These are phyloP conservation scores for Aspergillus sp. DNA, from an alignment of 2,329 filamentous ascomycete species.

Conservation along the genomic window DNA sequence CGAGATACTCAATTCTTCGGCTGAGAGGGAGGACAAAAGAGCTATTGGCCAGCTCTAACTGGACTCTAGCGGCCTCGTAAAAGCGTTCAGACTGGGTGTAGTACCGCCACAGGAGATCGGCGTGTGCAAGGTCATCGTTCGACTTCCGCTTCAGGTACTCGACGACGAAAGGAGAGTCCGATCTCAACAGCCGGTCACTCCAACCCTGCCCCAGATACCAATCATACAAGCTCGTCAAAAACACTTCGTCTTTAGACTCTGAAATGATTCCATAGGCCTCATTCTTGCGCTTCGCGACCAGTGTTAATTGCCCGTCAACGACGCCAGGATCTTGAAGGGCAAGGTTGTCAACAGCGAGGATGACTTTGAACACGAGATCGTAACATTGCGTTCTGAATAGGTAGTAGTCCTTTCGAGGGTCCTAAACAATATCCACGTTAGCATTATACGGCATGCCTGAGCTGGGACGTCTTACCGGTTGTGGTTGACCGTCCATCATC, in stretches of 20 bases:
- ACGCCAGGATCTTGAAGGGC: conserved; percentile 68
- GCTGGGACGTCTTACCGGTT: conserved; percentile 40
- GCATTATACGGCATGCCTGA: background rate
- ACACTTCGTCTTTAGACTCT: conserved; percentile 84
- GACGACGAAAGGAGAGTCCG: conserved; percentile 81
- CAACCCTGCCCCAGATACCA: conserved; percentile 90
- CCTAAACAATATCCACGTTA: conserved; percentile 41
- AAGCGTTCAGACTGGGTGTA: conserved; percentile 82
- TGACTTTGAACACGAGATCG: conserved; percentile 78
- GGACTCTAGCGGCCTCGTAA: conserved; percentile 83
- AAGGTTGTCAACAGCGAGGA: conserved; percentile 72
- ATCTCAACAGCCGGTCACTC: conserved; percentile 80
- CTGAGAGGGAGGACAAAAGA: conserved; percentile 76
- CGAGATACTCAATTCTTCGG: conserved; percentile 84
- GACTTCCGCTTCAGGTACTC: conserved; percentile 81
- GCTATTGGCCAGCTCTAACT: conserved; percentile 80
- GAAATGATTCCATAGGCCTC: conserved; percentile 93
- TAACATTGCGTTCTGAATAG: conserved; percentile 77
- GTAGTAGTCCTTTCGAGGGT: conserved; percentile 68
- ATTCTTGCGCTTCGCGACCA: conserved; percentile 73
- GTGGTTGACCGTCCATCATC: conserved; percentile 79
- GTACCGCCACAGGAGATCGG: conserved; percentile 90
- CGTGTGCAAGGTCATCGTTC: conserved; percentile 69
- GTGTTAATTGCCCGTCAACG: conserved; percentile 74
- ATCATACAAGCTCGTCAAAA: conserved; percentile 94